Evolutionary conservation across 176 grass and related monocot genomes (phyloP), one percentile per base, ranked within the genome.

Genomic region (Oryza coarctata): DNA sequence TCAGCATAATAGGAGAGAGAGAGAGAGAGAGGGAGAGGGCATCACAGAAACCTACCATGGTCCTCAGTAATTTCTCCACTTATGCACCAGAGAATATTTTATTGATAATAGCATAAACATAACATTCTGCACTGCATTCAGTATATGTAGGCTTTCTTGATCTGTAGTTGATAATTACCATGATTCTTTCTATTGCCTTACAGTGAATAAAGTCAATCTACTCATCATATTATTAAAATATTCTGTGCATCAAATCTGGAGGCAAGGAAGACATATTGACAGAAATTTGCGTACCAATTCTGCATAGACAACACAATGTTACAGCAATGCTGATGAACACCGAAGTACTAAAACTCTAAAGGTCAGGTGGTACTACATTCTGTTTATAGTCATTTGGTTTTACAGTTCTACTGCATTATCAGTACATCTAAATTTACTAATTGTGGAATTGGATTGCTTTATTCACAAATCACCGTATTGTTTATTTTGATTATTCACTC

Each of bases 391-490:
- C 3, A 25, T 60, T 57, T 60, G 49, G 18, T 60, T 60, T 60
- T 60, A 57, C 9, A 60, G 8, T 36, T 75, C 41, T 50, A 33
- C 4, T 79, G 29, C 50, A 25, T 75, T 50, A 18, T 77, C 26
- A 2, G 52, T 13, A 69, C 9, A 29, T 60, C 17, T 74, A 49
- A 35, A 44, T 28, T 68, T 44, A 15, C 1, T 70, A 43, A 14
- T n/a, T 43, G 33, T 63, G 38, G 45, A 72, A 28, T 28, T 57
- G 47, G 30, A 71, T 74, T 88, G 34, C 29, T 43, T 67, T 27
- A 35, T 4, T 80, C 25, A 55, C 3, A 22, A 25, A n/a, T 15
- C 6, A 13, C 23, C 40, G 22, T 17, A 25, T 22, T 76, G 5
- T 71, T 20, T 43, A 28, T 22, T 73, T 35, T 72, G 52, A 45